A percentile compares a stretch with the other conserved stretches of the same genome.
Evolutionary conservation across 305 asterid genomes (phyloP).

Genomic region (Fraxinus latifolia): DNA sequence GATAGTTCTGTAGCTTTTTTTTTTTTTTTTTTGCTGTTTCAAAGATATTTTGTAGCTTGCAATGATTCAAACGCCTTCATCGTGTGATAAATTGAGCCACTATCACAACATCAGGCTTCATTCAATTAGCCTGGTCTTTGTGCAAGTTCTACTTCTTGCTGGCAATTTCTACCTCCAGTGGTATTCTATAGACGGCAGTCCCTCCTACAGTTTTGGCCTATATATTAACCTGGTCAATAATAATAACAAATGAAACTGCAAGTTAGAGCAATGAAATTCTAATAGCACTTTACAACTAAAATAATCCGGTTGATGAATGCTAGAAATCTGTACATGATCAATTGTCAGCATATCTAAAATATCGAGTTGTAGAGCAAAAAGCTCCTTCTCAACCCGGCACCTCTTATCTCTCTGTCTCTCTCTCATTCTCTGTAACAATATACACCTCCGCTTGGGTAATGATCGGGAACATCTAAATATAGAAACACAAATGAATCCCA

Average conservation of each 20-base stretch:
- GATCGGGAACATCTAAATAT: constrained; percentile 74
- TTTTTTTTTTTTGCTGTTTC: no score
- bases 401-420: constrained; percentile 1
- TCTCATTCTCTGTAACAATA: constrained; percentile 32
- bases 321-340: neutral
- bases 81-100: no score
- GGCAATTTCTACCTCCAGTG: no score
- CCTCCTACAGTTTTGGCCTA: no score
- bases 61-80: no score
- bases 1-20: no score
- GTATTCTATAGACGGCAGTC: no score
- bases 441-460: constrained; percentile 97
- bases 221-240: no score
- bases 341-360: constrained; percentile 22
- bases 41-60: no score
- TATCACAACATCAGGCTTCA: no score
- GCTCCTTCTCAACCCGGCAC: constrained; percentile 15
- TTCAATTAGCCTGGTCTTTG: no score
- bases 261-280: neutral
- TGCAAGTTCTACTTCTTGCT: no score
- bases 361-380: constrained; percentile 25
- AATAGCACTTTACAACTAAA: neutral
- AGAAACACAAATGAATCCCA: constrained; percentile 27
- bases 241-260: neutral
- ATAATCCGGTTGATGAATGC: neutral